phyloP scores from a whole-genome alignment of 345 rosid species.

The Atalantia buxifolia region DNA sequence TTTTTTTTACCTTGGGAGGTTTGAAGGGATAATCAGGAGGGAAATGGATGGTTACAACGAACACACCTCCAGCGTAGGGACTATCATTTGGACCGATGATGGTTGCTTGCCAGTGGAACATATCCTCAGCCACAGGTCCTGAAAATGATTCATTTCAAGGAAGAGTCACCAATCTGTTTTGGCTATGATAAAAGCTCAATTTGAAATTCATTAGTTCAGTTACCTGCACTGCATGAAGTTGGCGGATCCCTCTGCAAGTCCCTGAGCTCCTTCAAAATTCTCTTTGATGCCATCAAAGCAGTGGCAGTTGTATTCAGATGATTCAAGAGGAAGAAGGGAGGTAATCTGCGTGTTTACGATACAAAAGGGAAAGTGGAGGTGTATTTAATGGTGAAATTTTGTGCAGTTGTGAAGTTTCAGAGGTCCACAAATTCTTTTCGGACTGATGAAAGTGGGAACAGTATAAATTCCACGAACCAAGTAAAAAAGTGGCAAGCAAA shows the following conservation, averaged over 20 bases:
- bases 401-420: background rate
- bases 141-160: background rate
- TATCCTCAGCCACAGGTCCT: conserved; percentile 66
- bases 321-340: background rate
- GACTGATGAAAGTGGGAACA: conserved; percentile 32
- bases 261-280: conserved; percentile 62
- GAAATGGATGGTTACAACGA: conserved; percentile 59
- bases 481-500: conserved; percentile 10
- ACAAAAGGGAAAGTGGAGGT: conserved; percentile 4
- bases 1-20: conserved; percentile 54
- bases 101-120: conserved; percentile 78
- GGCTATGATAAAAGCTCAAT: background rate
- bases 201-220: background rate
- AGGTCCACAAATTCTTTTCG: conserved; percentile 21
- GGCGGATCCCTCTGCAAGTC: conserved; percentile 75
- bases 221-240: conserved; percentile 75
- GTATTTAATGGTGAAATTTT: conserved; percentile 31
- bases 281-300: conserved; percentile 47
- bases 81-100: conserved; percentile 66
- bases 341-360: background rate
- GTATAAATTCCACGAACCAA: conserved; percentile 40
- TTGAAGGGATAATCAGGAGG: conserved; percentile 71
- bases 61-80: conserved; percentile 69
- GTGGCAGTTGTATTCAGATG: background rate
- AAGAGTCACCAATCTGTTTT: background rate